These are phyloP conservation scores for Colletotrichum aenigma DNA, from an alignment of 2,329 filamentous ascomycete species.

Conservation along the genomic window DNA sequence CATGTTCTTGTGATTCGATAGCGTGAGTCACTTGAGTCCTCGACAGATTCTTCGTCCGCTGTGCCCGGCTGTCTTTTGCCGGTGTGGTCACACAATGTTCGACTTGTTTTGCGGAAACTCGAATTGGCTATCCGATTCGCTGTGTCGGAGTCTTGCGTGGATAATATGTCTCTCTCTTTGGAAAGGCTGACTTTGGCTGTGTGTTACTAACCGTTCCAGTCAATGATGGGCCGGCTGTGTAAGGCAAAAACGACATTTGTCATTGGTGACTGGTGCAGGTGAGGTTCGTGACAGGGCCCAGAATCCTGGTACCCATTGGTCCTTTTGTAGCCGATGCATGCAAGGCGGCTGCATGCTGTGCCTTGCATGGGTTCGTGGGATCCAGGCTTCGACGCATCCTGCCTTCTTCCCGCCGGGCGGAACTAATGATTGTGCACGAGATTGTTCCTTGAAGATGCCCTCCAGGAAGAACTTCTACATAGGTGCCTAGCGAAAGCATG, in stretches of 20 bases:
- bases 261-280: neutral
- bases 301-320: neutral
- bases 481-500: neutral
- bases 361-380: conserved; percentile 2
- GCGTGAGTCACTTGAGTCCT: neutral
- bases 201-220: neutral
- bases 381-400: neutral
- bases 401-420: neutral
- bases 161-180: neutral
- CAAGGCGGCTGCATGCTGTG: neutral
- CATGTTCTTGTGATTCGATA: neutral
- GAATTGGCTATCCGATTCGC: neutral
- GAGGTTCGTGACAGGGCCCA: neutral
- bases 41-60: neutral
- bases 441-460: neutral
- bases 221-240: neutral
- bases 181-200: neutral
- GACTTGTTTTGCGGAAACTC: neutral
- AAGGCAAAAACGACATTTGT: neutral
- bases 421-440: neutral
- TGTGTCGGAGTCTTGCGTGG: neutral
- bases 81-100: neutral
- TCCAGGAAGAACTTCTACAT: neutral
- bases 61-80: neutral
- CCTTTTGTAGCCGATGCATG: neutral